Conservation (phyloP, 768 basidiomycete genomes). For the Lentinula raphanica region DNA sequence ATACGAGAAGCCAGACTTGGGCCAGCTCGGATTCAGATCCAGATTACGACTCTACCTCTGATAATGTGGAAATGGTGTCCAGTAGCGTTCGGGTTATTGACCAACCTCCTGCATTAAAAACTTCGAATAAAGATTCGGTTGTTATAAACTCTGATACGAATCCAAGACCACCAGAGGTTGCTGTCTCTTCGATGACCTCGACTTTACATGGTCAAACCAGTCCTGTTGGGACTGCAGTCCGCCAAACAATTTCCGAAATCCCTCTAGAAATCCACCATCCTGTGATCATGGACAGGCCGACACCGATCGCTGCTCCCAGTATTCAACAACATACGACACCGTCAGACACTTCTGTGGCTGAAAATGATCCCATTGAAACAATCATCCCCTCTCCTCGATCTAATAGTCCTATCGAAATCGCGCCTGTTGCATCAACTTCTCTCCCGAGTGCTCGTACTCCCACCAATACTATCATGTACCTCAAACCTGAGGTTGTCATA, state of each 20-base stretch:
- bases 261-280: not conserved
- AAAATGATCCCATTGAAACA: constrained; percentile 40
- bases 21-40: constrained; percentile 20
- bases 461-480: constrained; percentile 4
- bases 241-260: not conserved
- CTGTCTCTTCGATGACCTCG: not conserved
- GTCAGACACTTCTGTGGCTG: constrained; percentile 1
- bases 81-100: not conserved
- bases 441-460: not conserved
- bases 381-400: constrained; percentile 29
- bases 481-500: constrained; percentile 11
- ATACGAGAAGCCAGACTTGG: constrained; percentile 17
- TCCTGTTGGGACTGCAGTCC: not conserved
- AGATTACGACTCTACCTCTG: constrained; percentile 20
- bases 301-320: not conserved
- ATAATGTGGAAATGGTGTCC: not conserved
- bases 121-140: not conserved
- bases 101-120: not conserved
- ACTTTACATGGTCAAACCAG: not conserved
- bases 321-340: not conserved
- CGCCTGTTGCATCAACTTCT: not conserved
- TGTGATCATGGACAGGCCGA: not conserved
- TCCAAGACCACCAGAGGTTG: not conserved
- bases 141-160: not conserved
- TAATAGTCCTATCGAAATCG: constrained; percentile 7